Evolutionary conservation across 2,329 filamentous ascomycete species (phyloP), one percentile per base, ranked within the genome.

Genomic region (Botrytis tulipae): DNA sequence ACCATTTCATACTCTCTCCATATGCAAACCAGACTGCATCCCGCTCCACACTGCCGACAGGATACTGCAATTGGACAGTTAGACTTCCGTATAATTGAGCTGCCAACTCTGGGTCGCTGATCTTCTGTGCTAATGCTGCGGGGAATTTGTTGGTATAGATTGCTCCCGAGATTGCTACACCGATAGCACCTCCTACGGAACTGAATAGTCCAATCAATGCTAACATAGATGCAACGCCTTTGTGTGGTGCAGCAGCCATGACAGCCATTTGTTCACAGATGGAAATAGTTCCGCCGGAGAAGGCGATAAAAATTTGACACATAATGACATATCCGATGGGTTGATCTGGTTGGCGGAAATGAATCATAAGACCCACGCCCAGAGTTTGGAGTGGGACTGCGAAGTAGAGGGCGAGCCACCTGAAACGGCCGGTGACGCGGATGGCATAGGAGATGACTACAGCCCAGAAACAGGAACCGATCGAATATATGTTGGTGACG

Each of bases 111-210:
- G 74, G 70, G 20, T 79, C 77, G 8, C 75, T 87, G 59, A 88
- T 85, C 60, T 86, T 90, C 10, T 59, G 48, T 12, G 74, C 70
- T 1, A 81, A 68, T 9, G 78, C 78, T 1, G 60, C 73, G 0
- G 78, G 77, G 78, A 92, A 88, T 3, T 87, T 86, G 75, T 87
- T 85, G 0, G 87, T 89, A 89, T 90, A 93, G 74, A 93, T 89
- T 16, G 90, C 89, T 0, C 86, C 86, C 1, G 90, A 87, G 66
- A 93, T 86, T 18, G 90, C 87, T 2, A 84, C 84, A 1, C 90
- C 90, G 18, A 91, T 83, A 1, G 89, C 88, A 32, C 85, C 86
- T 59, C 90, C 90, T 74, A 92, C 85, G 74, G 86, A 87, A 76
- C 87, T 85, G 51, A 89, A 88, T 8, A 92, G 85, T 32, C 87